These are phyloP conservation scores for Daldinia bambusicola DNA, from an alignment of 495 filamentous ascomycete species.

Conservation along the genomic window DNA sequence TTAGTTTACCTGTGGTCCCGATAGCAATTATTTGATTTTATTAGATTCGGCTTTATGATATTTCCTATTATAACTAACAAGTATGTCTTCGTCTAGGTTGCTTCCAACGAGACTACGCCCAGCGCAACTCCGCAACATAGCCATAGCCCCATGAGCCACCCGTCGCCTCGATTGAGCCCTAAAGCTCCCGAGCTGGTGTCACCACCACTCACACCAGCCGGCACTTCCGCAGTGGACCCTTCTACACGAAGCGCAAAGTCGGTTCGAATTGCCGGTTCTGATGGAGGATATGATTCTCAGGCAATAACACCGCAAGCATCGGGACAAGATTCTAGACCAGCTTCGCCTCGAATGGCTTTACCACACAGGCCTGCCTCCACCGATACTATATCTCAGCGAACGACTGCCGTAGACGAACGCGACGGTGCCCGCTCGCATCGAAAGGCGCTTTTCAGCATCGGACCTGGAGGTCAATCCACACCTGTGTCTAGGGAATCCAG, in stretches of 20 bases:
- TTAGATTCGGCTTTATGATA: neutral
- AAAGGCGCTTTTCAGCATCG: slow-evolving; percentile 77
- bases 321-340: slow-evolving; percentile 54
- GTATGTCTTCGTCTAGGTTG: slow-evolving; percentile 47
- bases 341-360: slow-evolving; percentile 46
- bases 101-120: slow-evolving; percentile 55
- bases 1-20: slow-evolving; percentile 10
- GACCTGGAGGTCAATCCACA: slow-evolving; percentile 71
- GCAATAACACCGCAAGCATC: slow-evolving; percentile 73
- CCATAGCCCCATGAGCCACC: slow-evolving; percentile 51
- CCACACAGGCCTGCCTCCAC: slow-evolving; percentile 55
- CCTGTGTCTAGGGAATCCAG: slow-evolving; percentile 72
- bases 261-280: slow-evolving; percentile 45
- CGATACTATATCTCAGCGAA: slow-evolving; percentile 49
- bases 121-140: slow-evolving; percentile 49
- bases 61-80: slow-evolving; percentile 35
- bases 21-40: slow-evolving; percentile 1
- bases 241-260: slow-evolving; percentile 45
- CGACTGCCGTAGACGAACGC: slow-evolving; percentile 47
- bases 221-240: slow-evolving; percentile 60
- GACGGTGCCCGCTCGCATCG: slow-evolving; percentile 60
- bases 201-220: slow-evolving; percentile 89
- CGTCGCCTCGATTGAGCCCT: slow-evolving; percentile 57
- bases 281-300: slow-evolving; percentile 50
- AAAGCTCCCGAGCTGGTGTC: slow-evolving; percentile 76